Percentiles rank a stretch among this genome's conserved stretches.
These are phyloP conservation scores for Lepiota brunneoincarnata DNA, from an alignment of 768 basidiomycete species.

Conservation along the genomic window DNA sequence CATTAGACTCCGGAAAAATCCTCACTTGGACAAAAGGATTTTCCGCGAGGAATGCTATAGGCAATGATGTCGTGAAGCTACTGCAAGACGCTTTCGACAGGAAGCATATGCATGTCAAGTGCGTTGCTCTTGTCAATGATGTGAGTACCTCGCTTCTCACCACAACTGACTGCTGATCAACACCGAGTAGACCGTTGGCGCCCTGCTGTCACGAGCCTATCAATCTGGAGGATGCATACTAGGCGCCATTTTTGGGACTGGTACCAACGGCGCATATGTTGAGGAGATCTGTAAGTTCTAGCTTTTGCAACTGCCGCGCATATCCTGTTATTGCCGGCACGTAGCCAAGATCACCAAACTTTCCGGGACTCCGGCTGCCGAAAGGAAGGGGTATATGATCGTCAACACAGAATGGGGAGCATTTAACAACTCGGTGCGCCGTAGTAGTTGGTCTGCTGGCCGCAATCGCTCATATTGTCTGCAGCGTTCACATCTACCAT, in stretches of 20 bases:
- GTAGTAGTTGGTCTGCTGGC: background rate
- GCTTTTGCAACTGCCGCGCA: background rate
- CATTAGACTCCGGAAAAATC: slow-evolving; percentile 85
- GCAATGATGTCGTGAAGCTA: slow-evolving; percentile 85
- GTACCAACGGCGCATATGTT: slow-evolving; percentile 97
- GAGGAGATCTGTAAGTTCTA: slow-evolving; percentile 63
- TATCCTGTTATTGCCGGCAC: background rate
- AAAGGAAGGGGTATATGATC: slow-evolving; percentile 79
- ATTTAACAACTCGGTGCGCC: slow-evolving; percentile 86
- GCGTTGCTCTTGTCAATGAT: slow-evolving; percentile 92
- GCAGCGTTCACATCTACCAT: slow-evolving; percentile 79
- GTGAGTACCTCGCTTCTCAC: slow-evolving; percentile 38
- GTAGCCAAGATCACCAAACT: slow-evolving; percentile 80
- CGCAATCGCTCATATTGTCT: background rate
- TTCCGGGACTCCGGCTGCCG: slow-evolving; percentile 54
- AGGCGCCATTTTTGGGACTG: slow-evolving; percentile 94
- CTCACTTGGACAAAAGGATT: slow-evolving; percentile 98
- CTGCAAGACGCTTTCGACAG: slow-evolving; percentile 90
- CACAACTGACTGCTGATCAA: background rate
- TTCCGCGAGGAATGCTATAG: slow-evolving; percentile 84
- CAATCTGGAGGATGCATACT: slow-evolving; percentile 88
- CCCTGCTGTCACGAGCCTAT: slow-evolving; percentile 90
- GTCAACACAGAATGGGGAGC: slow-evolving; percentile 99
- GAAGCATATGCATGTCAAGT: slow-evolving; percentile 89
- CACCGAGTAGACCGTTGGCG: slow-evolving; percentile 81